These are phyloP conservation scores for Rubia peregrina DNA, from an alignment of 305 asterid species.

Conservation along the genomic window DNA sequence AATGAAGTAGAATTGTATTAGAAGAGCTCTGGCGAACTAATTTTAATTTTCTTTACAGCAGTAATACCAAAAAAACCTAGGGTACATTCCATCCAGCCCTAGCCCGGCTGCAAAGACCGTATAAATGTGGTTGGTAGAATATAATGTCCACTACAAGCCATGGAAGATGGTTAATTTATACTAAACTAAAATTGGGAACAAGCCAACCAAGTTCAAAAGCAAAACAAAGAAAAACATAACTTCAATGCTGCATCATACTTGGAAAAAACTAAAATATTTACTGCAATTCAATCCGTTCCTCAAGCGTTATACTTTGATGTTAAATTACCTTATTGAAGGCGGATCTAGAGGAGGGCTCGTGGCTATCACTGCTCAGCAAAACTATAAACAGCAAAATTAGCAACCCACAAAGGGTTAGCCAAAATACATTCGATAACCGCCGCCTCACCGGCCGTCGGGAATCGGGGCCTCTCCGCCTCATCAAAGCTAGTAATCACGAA, in stretches of 20 bases:
- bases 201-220: background rate
- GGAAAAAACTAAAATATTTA: background rate
- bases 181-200: background rate
- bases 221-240: background rate
- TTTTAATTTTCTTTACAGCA: background rate
- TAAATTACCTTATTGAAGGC: slow-evolving; percentile 45
- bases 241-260: background rate
- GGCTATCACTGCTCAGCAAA: slow-evolving; percentile 50
- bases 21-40: background rate
- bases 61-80: background rate
- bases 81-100: background rate
- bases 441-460: slow-evolving; percentile 78
- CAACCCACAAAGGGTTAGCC: slow-evolving; percentile 57
- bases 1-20: background rate
- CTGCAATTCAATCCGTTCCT: background rate
- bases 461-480: slow-evolving; percentile 80
- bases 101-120: background rate
- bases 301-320: slow-evolving; percentile 16
- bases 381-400: slow-evolving; percentile 53
- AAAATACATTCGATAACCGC: slow-evolving; percentile 53
- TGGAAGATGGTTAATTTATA: background rate
- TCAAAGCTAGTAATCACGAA: slow-evolving; percentile 11
- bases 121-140: background rate
- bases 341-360: slow-evolving; percentile 54
- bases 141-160: background rate